Percentiles rank a stretch among this genome's conserved stretches.
These are phyloP conservation scores for Hypholoma sublateritium DNA, from an alignment of 768 basidiomycete genomes.

Conservation along the genomic window DNA sequence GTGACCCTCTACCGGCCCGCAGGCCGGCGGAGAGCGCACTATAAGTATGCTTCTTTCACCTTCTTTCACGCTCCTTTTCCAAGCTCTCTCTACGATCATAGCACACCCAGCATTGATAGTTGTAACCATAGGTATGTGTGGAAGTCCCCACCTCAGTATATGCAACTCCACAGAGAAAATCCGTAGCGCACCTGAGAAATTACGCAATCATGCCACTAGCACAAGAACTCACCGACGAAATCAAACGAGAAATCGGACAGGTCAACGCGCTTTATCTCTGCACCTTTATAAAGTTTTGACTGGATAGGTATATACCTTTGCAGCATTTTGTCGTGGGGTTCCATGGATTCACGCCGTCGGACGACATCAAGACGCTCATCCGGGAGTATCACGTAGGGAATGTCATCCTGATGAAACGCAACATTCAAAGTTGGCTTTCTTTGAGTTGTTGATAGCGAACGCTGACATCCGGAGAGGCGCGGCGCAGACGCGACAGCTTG, in stretches of 20 bases:
- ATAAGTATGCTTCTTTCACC: too few relatives aligned
- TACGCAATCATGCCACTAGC: background rate
- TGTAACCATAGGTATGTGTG: too few relatives aligned
- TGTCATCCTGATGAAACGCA: conserved; percentile 70
- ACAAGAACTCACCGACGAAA: conserved; percentile 29
- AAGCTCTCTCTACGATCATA: too few relatives aligned
- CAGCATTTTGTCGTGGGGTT: conserved; percentile 77
- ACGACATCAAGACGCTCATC: conserved; percentile 56
- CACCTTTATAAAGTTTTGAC: background rate
- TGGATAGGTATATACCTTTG: background rate
- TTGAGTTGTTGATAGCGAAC: background rate
- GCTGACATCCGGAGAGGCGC: conserved; percentile 35
- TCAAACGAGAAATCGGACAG: conserved; percentile 36
- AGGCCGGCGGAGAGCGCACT: too few relatives aligned
- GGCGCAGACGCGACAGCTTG: conserved; percentile 46
- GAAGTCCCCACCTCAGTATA: too few relatives aligned
- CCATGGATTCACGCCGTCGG: conserved; percentile 52
- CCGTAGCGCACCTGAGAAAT: too few relatives aligned
- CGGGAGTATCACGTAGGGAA: conserved; percentile 64
- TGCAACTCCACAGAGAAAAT: too few relatives aligned
- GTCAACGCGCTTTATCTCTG: conserved; percentile 2
- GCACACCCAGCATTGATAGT: too few relatives aligned
- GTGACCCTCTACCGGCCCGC: too few relatives aligned
- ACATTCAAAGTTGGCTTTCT: conserved; percentile 48
- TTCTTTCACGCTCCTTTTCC: too few relatives aligned